Conservation (phyloP, 352 stramenopile genomes). For the Elongisporangium undulatum region DNA sequence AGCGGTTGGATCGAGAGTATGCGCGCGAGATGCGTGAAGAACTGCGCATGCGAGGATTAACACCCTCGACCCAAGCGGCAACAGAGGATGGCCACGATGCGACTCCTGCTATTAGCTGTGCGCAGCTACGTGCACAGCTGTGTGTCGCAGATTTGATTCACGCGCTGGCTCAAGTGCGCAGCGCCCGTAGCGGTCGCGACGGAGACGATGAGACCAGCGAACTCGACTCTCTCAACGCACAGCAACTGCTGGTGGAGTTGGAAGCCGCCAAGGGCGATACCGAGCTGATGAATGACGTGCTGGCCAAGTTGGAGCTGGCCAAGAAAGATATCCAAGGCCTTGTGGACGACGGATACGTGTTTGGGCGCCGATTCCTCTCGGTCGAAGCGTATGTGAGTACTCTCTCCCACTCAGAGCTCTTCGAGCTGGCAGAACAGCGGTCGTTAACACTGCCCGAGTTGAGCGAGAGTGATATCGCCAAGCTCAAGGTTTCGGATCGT, state of each 20-base stretch:
- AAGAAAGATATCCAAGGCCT: conserved; percentile 36
- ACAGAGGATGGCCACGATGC: neutral
- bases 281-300: conserved; percentile 1
- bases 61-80: conserved; percentile 15
- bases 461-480: conserved; percentile 19
- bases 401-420: conserved; percentile 39
- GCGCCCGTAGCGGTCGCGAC: conserved; percentile 5
- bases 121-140: conserved; percentile 33
- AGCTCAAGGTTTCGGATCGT: conserved; percentile 44
- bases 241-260: conserved; percentile 3
- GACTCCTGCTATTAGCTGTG: neutral
- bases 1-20: conserved; percentile 17
- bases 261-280: conserved; percentile 5
- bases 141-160: conserved; percentile 35
- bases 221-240: neutral
- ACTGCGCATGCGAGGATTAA: conserved; percentile 30
- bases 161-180: conserved; percentile 14
- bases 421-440: conserved; percentile 21
- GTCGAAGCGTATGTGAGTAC: conserved; percentile 48
- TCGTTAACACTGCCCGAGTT: conserved; percentile 23
- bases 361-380: conserved; percentile 56
- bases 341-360: conserved; percentile 57
- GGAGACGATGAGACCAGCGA: neutral
- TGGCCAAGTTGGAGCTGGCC: conserved; percentile 26
- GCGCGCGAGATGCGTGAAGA: conserved; percentile 23